Base-by-base conservation (phyloP, 2,329 filamentous ascomycete species). In the Fusarium napiforme region DNA sequence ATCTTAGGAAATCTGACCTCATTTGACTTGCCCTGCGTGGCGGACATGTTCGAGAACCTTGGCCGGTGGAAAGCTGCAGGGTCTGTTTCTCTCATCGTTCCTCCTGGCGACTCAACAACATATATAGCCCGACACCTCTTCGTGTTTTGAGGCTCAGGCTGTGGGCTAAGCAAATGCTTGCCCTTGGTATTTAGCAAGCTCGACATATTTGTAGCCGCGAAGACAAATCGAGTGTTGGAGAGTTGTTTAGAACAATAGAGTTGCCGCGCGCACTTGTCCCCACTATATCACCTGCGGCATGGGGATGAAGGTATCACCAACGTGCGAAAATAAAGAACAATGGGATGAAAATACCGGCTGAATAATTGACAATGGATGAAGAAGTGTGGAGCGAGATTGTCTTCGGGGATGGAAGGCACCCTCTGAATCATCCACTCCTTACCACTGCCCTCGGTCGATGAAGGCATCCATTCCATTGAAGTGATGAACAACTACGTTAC, bases 81-180 rank as follows among this genome's bases (percentile, higher is more conserved):
- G 12, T 63, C 56, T 10, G 58, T 49, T 28, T 73, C 61, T 32
- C 45, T 60, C 36, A 77, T 53, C 7, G 67, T 74, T 30, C 71
- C 73, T 30, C 72, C 64, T 7, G 76, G 74, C 6, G 72, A 69
- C 23, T 75, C 71, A 28, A 66, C 32, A 15, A 71, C 14, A 49
- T 69, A 67, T 30, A 64, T 37, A 18, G 53, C 52, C 36, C 67
- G 49, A 12, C 43, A 50, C 58, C 57, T 71, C 61, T 73, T 73
- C 28, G 47, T 45, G 40, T 60, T 56, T 49, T 21, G 18, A 19
- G 32, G 40, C n/a, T 63, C 55, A 19, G 30, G 28, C 16, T 66
- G 64, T 15, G 72, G 72, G 46, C 72, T 75, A 18, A 75, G 65
- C 45, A 53, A 23, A 26, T 52, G 72, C 50, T 74, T 74, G n/a